Percentiles rank a stretch among this genome's conserved stretches.
Conservation (phyloP, 2,329 filamentous ascomycete species). For the Zasmidium cellare region DNA sequence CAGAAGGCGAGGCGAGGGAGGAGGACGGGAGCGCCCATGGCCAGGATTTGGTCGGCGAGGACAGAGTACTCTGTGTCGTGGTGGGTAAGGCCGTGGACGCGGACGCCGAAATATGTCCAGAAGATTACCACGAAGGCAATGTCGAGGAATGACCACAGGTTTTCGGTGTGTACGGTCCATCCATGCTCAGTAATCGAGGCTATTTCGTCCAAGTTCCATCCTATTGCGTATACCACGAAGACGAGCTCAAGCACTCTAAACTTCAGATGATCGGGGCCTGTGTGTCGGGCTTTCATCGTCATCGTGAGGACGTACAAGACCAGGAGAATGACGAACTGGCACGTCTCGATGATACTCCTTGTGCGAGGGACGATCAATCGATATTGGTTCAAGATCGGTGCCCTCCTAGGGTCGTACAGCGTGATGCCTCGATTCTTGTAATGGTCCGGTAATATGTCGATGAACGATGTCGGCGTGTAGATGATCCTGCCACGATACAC, state of each 20-base stretch:
- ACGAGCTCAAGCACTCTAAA: conserved; percentile 58
- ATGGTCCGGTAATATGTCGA: conserved; percentile 81
- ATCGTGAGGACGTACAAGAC: conserved; percentile 71
- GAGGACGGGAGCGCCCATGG: conserved; percentile 74
- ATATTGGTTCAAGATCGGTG: conserved; percentile 79
- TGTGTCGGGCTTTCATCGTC: conserved; percentile 62
- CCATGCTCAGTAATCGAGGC: conserved; percentile 74
- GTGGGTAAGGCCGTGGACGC: conserved; percentile 63
- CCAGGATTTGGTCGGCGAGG: conserved; percentile 70
- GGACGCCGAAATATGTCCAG: conserved; percentile 65
- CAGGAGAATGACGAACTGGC: conserved; percentile 71
- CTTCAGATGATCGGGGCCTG: conserved; percentile 33
- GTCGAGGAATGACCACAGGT: conserved; percentile 85
- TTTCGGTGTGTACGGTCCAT: conserved; percentile 82
- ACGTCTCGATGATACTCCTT: conserved; percentile 71
- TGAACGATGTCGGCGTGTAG: conserved; percentile 78
- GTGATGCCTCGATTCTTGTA: conserved; percentile 84
- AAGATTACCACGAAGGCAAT: conserved; percentile 76
- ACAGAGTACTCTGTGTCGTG: conserved; percentile 37
- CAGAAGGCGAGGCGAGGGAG: conserved; percentile 81
- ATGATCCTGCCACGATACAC: conserved; percentile 80
- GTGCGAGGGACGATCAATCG: conserved; percentile 79
- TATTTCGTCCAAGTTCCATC: conserved; percentile 78
- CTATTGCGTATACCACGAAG: conserved; percentile 73
- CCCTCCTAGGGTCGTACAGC: conserved; percentile 74